phyloP scores from a whole-genome alignment of 208 protist genomes.

The Porcisia deanei region DNA sequence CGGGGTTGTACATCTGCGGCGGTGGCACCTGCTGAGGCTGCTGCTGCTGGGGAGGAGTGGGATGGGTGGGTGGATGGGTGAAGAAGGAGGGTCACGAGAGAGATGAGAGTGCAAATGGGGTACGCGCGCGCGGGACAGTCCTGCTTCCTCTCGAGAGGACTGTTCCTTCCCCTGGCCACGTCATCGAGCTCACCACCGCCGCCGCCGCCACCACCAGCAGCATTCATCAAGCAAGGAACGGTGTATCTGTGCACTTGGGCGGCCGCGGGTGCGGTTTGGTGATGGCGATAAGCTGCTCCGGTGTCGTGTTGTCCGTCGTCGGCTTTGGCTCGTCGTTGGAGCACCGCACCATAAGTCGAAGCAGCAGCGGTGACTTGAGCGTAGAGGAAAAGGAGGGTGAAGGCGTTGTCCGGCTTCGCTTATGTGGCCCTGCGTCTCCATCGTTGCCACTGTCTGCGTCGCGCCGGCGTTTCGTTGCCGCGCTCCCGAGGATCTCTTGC shows the following conservation, averaged over 20 bases:
- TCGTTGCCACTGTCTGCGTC: conserved; percentile 11
- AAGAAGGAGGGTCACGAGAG: no score
- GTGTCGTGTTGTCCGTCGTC: conserved; percentile 29
- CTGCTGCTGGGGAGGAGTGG: no score
- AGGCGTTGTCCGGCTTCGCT: background rate
- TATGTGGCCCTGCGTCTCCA: background rate
- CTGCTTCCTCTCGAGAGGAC: background rate
- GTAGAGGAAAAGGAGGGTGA: conserved; percentile 28
- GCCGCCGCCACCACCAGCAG: background rate
- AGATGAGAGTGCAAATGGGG: no score
- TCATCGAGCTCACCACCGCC: background rate
- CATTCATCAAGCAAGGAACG: conserved; percentile 51
- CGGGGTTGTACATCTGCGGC: no score
- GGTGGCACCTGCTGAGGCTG: no score
- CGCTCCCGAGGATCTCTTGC: conserved; percentile 66
- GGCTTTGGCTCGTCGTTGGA: conserved; percentile 64
- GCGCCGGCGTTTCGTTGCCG: conserved; percentile 42
- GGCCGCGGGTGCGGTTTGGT: conserved; percentile 81
- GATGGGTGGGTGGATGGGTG: no score
- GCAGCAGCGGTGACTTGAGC: conserved; percentile 67
- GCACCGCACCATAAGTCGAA: conserved; percentile 72
- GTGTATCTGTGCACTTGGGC: conserved; percentile 78
- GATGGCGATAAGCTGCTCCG: conserved; percentile 49
- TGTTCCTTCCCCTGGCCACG: background rate
- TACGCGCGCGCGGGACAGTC: background rate